Base-by-base conservation (phyloP, 345 rosid species). In the Nephelium lappaceum region DNA sequence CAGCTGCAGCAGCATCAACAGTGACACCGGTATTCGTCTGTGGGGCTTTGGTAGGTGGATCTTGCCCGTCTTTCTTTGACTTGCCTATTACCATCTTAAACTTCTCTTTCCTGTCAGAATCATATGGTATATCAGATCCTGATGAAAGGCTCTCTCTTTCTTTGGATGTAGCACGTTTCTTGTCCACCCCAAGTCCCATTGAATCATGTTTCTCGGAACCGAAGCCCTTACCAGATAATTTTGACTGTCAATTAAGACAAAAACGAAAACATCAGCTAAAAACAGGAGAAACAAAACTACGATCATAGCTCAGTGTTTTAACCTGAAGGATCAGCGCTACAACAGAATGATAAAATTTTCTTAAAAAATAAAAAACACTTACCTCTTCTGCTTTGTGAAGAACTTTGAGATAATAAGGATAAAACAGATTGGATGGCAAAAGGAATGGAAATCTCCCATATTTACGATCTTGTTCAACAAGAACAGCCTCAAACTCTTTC, bases 391-490 rank as follows among this genome's bases (percentile, higher is more conserved):
- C 95, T 68, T 89, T 88, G 78, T 82, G 86, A 75, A 93, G 92
- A 79, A 81, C 91, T 79, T 84, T 82, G 69, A 89, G 83, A 85
- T 92, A 95, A 80, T 92, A 93, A 43, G 88, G 82, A 84, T 92
- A 88, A 83, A 89, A 92, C 77, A 84, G 78, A 81, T 88, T 89
- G 53, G 92, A 82, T 41, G 93, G 94, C 57, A 87, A 83, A 78
- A 95, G 93, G 86, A 95, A 95, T 3, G 97, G 95, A 72, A 95
- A 95, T 83, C 94, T 93, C 82, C 95, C 98, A 71, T 86, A 86
- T 70, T 85, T 89, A 75, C 79, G 88, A 81, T 94, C 98, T 85
- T 94, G 99, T 74, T 92, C 94, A 79, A 88, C 85, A 77, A 95
- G 93, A 80, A 92, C 89, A 7, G 95, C 81, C 85, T 94, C 98